A percentile compares a stretch with the other conserved stretches of the same genome.
Evolutionary conservation across 2,329 filamentous ascomycete species (phyloP).

Genomic region (Fusarium nygamai): DNA sequence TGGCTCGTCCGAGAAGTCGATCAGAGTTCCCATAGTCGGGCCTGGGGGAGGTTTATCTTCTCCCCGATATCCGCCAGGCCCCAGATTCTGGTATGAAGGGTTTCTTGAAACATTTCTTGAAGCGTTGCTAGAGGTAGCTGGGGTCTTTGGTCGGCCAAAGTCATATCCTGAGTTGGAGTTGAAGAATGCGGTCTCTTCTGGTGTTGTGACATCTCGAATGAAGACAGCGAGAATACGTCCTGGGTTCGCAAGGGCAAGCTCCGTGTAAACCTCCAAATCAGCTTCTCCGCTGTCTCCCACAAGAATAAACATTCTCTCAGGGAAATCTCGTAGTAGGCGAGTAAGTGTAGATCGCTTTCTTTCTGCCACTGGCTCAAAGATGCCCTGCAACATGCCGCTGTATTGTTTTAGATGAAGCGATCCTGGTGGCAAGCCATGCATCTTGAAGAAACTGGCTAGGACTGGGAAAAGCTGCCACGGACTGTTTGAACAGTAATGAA

Average conservation of each 20-base stretch:
- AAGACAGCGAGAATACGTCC: slow-evolving; percentile 87
- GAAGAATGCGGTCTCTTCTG: slow-evolving; percentile 77
- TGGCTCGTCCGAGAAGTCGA: slow-evolving; percentile 68
- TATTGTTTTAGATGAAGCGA: slow-evolving; percentile 98
- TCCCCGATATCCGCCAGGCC: slow-evolving; percentile 18
- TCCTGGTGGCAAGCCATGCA: slow-evolving; percentile 82
- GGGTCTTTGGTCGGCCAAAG: slow-evolving; percentile 39
- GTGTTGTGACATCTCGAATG: slow-evolving; percentile 93
- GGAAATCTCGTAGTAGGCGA: slow-evolving; percentile 88
- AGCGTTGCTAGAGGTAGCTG: slow-evolving; percentile 44
- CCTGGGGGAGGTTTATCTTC: slow-evolving; percentile 45
- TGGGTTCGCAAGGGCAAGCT: slow-evolving; percentile 86
- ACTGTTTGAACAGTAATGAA: slow-evolving; percentile 99
- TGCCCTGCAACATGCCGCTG: slow-evolving; percentile 95
- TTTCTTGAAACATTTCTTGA: slow-evolving; percentile 23
- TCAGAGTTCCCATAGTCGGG: slow-evolving; percentile 65
- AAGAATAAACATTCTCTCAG: slow-evolving; percentile 86
- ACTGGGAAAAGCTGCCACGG: slow-evolving; percentile 98
- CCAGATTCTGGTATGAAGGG: slow-evolving; percentile 43
- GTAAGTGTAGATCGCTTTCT: slow-evolving; percentile 90
- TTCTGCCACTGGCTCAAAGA: slow-evolving; percentile 97
- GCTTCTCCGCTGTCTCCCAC: slow-evolving; percentile 97
- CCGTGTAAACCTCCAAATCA: slow-evolving; percentile 96
- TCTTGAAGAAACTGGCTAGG: slow-evolving; percentile 83
- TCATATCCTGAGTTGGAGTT: slow-evolving; percentile 72